phyloP scores from a whole-genome alignment of 345 rosid genomes.

The Clarkia xantiana region DNA sequence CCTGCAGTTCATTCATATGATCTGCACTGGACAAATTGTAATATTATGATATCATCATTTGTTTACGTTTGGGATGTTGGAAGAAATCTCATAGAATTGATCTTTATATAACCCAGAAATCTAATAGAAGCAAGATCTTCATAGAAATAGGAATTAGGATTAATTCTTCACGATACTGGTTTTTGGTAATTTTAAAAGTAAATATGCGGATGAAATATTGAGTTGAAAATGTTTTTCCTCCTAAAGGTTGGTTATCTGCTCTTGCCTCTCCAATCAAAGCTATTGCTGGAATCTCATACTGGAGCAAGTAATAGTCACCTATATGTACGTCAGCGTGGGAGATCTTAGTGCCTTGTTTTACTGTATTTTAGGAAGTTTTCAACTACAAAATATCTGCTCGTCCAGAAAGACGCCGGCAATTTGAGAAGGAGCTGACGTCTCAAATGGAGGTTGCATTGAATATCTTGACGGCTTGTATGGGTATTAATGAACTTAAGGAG shows the following conservation, averaged over 20 bases:
- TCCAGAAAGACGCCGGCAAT: slow-evolving; percentile 89
- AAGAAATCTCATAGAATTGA: no score
- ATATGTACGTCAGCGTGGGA: neutral
- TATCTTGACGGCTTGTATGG: slow-evolving; percentile 72
- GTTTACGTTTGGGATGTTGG: no score
- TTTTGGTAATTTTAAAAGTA: neutral
- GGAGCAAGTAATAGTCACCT: slow-evolving; percentile 1
- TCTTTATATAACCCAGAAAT: no score
- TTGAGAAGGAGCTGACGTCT: slow-evolving; percentile 77
- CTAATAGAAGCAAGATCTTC: no score
- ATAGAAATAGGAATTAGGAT: no score
- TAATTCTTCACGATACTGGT: no score
- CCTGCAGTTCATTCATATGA: no score
- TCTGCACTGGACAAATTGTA: no score
- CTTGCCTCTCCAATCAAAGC: slow-evolving; percentile 7
- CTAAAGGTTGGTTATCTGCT: slow-evolving; percentile 3
- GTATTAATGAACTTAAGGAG: slow-evolving; percentile 67
- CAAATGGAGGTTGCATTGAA: slow-evolving; percentile 74
- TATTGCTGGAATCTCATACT: slow-evolving; percentile 1
- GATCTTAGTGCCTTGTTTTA: slow-evolving; percentile 4
- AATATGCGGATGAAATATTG: neutral
- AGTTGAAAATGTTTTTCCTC: slow-evolving; percentile 2
- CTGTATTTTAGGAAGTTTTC: slow-evolving; percentile 56
- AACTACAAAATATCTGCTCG: slow-evolving; percentile 99
- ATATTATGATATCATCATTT: no score